Percentiles rank a stretch among this genome's conserved stretches.
These are phyloP conservation scores for Tolypocladium capitatum DNA, from an alignment of 2,329 filamentous ascomycete genomes.

Conservation along the genomic window DNA sequence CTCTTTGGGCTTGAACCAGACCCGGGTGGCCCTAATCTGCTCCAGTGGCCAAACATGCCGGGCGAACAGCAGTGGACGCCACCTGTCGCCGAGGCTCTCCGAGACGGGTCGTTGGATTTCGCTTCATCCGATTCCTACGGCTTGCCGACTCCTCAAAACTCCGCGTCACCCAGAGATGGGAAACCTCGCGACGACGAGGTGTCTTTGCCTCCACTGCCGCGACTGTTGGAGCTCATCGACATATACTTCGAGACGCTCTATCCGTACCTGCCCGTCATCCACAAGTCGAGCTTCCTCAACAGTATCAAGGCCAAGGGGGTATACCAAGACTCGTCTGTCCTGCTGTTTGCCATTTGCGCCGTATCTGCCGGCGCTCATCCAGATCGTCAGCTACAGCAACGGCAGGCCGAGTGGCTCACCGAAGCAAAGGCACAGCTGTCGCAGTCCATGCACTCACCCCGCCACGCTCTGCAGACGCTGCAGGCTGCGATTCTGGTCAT, in stretches of 20 bases:
- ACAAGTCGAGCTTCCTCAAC: conserved; percentile 3
- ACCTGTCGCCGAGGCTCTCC: not conserved
- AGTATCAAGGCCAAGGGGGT: not conserved
- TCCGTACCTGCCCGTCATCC: conserved; percentile 9
- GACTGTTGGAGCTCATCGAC: conserved; percentile 8
- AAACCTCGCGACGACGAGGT: not conserved
- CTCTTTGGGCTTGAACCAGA: not conserved
- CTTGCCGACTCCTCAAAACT: not conserved
- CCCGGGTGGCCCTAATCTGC: not conserved
- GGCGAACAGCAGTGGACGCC: not conserved
- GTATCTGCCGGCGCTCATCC: conserved; percentile 10
- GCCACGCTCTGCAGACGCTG: conserved; percentile 8
- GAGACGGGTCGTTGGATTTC: not conserved
- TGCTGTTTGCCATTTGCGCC: conserved; percentile 9
- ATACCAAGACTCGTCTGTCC: not conserved
- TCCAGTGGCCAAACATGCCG: not conserved
- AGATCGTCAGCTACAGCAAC: conserved; percentile 5
- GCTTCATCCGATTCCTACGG: too few species aligned
- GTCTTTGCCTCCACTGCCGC: conserved; percentile 3
- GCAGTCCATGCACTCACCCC: conserved; percentile 4
- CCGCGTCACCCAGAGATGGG: not conserved
- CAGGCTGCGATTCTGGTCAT: conserved; percentile 10
- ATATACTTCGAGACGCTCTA: conserved; percentile 12
- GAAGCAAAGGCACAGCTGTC: conserved; percentile 7
- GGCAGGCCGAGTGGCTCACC: conserved; percentile 8